Evolutionary conservation across 306 rosid genomes (phyloP).

Genomic region (Rubus parviflorus): DNA sequence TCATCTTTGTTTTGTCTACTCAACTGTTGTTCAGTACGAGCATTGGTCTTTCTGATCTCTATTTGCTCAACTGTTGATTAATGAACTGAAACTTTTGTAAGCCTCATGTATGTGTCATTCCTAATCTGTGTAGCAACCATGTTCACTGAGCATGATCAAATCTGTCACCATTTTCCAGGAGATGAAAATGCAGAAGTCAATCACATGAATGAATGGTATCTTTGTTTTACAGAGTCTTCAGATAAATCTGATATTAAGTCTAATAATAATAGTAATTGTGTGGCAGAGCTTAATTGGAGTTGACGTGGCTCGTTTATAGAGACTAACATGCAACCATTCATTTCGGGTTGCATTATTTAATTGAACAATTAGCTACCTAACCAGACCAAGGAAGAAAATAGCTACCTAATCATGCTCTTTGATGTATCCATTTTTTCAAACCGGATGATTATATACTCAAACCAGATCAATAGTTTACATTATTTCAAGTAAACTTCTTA

Average conservation of each 20-base stretch:
- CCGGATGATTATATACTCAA: neutral
- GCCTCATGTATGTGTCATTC: neutral
- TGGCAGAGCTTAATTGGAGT: neutral
- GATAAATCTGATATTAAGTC: too few species aligned
- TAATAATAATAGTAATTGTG: neutral
- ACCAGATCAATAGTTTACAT: neutral
- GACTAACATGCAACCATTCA: neutral
- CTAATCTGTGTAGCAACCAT: neutral
- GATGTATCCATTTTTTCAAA: neutral
- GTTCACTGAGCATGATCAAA: neutral
- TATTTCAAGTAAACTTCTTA: neutral
- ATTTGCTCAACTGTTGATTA: neutral
- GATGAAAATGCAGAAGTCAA: neutral
- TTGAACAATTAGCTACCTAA: neutral
- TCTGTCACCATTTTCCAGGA: neutral
- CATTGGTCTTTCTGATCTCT: neutral
- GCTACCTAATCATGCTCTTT: constrained; percentile 6
- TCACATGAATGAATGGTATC: neutral
- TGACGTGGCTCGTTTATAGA: neutral
- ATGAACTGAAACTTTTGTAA: neutral
- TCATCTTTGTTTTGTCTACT: neutral
- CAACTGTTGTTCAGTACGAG: neutral
- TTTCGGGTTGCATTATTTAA: neutral
- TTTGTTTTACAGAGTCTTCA: too few species aligned
- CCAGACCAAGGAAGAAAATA: neutral